Percentiles rank a stretch among this genome's conserved stretches.
Conservation (phyloP, 768 basidiomycete species). For the Leccinum pellstonianum region DNA sequence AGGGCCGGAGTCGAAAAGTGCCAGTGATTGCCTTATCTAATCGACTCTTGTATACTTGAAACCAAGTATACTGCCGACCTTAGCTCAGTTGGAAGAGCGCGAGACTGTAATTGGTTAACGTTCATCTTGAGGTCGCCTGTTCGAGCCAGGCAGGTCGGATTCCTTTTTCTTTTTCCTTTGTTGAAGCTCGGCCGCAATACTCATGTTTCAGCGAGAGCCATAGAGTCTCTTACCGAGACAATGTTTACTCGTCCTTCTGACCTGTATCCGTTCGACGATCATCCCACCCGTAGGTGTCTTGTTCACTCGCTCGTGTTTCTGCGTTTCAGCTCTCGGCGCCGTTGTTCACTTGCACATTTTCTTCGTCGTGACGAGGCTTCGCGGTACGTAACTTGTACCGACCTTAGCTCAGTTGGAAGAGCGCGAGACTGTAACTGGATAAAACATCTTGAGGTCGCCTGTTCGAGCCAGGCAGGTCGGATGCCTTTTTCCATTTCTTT, state of each 20-base stretch:
- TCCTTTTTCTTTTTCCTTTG: not conserved
- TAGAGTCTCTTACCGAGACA: no score
- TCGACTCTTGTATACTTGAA: not conserved
- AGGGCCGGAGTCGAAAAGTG: no score
- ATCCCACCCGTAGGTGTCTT: no score
- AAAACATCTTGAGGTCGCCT: slow-evolving; percentile 54
- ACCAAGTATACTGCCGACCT: slow-evolving; percentile 12
- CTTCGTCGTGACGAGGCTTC: not conserved
- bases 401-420: slow-evolving; percentile 48
- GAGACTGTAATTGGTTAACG: slow-evolving; percentile 40
- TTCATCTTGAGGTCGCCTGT: slow-evolving; percentile 46
- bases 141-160: slow-evolving; percentile 43
- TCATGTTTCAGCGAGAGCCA: not conserved
- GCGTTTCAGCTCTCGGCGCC: no score
- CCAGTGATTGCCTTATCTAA: not conserved
- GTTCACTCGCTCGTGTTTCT: no score
- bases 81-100: slow-evolving; percentile 52
- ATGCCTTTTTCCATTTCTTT: slow-evolving; percentile 14
- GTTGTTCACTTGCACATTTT: no score
- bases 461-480: slow-evolving; percentile 63
- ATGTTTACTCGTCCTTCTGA: no score
- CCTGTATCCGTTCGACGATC: no score
- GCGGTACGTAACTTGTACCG: not conserved
- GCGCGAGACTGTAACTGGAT: slow-evolving; percentile 45
- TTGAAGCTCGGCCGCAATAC: no score